Base-by-base conservation (phyloP, 495 filamentous ascomycete genomes). In the Amniculicola lignicola region DNA sequence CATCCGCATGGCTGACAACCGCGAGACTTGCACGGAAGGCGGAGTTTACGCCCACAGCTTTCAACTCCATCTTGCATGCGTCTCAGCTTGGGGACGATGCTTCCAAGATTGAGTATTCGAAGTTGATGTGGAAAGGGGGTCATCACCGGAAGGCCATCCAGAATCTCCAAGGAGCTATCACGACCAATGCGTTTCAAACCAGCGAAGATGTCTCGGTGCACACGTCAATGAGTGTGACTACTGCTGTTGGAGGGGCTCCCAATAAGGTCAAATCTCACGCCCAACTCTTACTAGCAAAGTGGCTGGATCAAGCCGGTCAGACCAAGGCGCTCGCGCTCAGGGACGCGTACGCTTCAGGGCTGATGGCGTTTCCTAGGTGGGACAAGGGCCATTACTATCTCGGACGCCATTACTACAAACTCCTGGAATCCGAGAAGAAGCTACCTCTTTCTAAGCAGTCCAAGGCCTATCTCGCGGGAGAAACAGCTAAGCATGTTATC, bases 351-450 rank as follows among this genome's bases (percentile, higher is more conserved):
- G 83, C 85, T 35, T 76, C 84, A 53, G 91, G 90, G 6, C 74
- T 81, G 15, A 79, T 74, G 59, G 74, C 76, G 7, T 75, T 78
- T 60, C 63, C 72, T 39, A 84, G 82, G 56, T 99, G 91, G 90
- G 94, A 99, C 63, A 96, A 95, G 71, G 91, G 88, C 0, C 88
- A 96, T 68, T 97, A 96, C 69, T 95, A 96, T 70, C 79, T 99
- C 15, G 93, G 93, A 11, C 92, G 91, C 51, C 88, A 97, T 70
- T 99, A 97, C 76, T 95, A 96, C 67, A 99, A 96, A 66, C 79
- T 97, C 14, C 76, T 95, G 16, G 91, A 97, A 61, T 86, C 88
- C 0, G 89, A 97, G 66, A 92, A 87, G 67, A 75, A 77, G 7
- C 80, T 95, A 37, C 82, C 85, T 7, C 76, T 81, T 29, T 78